Base-by-base conservation (phyloP, 345 rosid genomes). In the Citrus medica region DNA sequence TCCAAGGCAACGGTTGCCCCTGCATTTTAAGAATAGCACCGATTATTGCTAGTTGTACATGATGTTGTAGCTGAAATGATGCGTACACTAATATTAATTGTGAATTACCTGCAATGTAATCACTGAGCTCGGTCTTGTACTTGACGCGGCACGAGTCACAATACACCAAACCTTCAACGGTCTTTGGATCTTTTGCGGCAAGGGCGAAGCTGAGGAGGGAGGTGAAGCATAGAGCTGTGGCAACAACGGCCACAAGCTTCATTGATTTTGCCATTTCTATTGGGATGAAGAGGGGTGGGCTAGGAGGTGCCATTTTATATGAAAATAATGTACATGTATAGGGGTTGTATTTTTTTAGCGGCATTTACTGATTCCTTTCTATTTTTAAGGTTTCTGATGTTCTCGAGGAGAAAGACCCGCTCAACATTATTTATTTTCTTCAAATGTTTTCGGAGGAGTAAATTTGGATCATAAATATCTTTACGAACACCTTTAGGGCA, bases 1-100 rank as follows among this genome's bases (percentile, higher is more conserved):
- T 77, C 82, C 61, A 85, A 37, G 0, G 27, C 35, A 33, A 85
- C 90, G 24, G 22, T 74, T 0, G 87, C 88, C 4, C 88, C 84
- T 79, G 78, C 73, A 21, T 19, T 66, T 7, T 46, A 46, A 46
- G 51, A 46, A 46, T 3, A 46, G 13, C 51, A 12, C 13, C 5
- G 1, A 46, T 46, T 13, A 16, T 3, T 42, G 51, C 51, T 42
- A 42, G 16, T 42, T 42, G 51, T 3, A 3, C 51, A 42, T 10
- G 51, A 12, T 12, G 51, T 12, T 42, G 16, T 42, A 12, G 51
- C 51, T 42, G 13, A 42, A 42, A 12, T 13, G 51, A 46, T 46
- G 0, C 17, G 17, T 1, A 46, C 51, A 13, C 51, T 5, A 16
- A 5, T 66, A 19, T 66, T 27, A 27, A 27, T 27, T 19, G 6